Evolutionary conservation across 2,329 filamentous ascomycete genomes (phyloP).

Genomic region (Penicillium aurantiogriseum): DNA sequence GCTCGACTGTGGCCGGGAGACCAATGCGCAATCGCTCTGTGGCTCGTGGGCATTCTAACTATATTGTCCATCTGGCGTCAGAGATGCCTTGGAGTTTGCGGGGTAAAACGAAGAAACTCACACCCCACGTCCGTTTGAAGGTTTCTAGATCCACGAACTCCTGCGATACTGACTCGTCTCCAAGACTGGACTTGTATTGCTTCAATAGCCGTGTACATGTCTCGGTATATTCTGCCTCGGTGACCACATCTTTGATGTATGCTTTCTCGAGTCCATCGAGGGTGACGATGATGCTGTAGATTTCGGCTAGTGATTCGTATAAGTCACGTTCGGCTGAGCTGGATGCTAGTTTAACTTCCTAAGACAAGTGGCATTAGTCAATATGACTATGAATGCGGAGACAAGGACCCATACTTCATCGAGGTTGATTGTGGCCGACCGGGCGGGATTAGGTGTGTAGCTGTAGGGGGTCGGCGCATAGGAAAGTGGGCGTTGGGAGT

Average conservation of each 20-base stretch:
- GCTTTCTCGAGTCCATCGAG: conserved; percentile 94
- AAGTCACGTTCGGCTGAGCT: conserved; percentile 87
- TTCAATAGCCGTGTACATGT: conserved; percentile 91
- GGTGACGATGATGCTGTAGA: conserved; percentile 96
- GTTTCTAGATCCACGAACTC: conserved; percentile 85
- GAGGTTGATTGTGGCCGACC: conserved; percentile 87
- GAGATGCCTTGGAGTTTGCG: background rate
- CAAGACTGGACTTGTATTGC: conserved; percentile 93
- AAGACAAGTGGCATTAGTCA: conserved; percentile 19
- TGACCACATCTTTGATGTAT: conserved; percentile 91
- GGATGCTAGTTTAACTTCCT: conserved; percentile 91
- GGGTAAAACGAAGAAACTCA: conserved; percentile 48
- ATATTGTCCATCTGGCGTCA: conserved; percentile 10
- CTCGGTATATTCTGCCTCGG: conserved; percentile 90
- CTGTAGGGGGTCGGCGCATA: conserved; percentile 90
- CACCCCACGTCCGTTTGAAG: conserved; percentile 90
- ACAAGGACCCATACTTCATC: conserved; percentile 65
- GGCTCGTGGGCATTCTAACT: conserved; percentile 93
- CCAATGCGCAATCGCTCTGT: conserved; percentile 90
- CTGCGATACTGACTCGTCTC: conserved; percentile 83
- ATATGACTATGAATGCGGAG: conserved; percentile 11
- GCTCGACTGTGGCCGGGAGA: conserved; percentile 78
- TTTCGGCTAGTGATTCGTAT: conserved; percentile 91
- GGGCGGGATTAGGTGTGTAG: conserved; percentile 79
- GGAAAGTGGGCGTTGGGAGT: conserved; percentile 59